phyloP scores from a whole-genome alignment of 345 rosid species.

The Cochlearia excelsa region DNA sequence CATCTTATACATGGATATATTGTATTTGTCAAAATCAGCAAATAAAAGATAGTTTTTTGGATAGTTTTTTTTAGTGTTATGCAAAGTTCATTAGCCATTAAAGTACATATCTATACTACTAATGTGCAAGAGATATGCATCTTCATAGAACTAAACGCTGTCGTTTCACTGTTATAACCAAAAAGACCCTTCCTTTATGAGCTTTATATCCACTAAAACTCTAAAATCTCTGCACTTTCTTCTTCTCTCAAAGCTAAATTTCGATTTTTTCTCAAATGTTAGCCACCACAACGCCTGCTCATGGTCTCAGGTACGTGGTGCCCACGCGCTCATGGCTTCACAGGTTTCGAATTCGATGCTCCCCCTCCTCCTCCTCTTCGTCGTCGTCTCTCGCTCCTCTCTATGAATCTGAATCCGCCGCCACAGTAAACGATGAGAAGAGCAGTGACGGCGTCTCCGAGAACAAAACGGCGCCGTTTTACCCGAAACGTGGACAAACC shows the following conservation, averaged over 20 bases:
- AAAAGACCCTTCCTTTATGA: too few relatives aligned
- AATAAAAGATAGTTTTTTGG: slow-evolving; percentile 18
- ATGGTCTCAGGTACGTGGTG: slow-evolving; percentile 39
- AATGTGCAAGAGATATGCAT: too few relatives aligned
- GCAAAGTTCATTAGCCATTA: too few relatives aligned
- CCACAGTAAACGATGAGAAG: slow-evolving; percentile 20
- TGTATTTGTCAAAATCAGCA: slow-evolving; percentile 26
- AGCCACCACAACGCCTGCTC: slow-evolving; percentile 38
- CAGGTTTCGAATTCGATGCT: slow-evolving; percentile 37
- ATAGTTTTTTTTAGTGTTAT: too few relatives aligned
- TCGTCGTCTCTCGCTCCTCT: slow-evolving; percentile 37
- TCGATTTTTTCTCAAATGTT: slow-evolving; percentile 17
- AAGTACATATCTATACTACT: too few relatives aligned
- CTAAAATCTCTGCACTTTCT: too few relatives aligned
- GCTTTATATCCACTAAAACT: too few relatives aligned
- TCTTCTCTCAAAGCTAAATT: neutral
- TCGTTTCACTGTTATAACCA: too few relatives aligned
- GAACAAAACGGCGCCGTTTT: slow-evolving; percentile 44
- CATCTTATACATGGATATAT: slow-evolving; percentile 14
- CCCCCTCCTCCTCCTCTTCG: slow-evolving; percentile 12
- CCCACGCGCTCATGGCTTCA: slow-evolving; percentile 38
- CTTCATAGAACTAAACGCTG: too few relatives aligned
- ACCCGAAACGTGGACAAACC: slow-evolving; percentile 73
- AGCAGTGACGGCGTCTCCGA: slow-evolving; percentile 2
- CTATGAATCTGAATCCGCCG: slow-evolving; percentile 31